Evolutionary conservation across 352 stramenopile species (phyloP), one percentile per base, ranked within the genome.

Genomic region (Pythium biforme): DNA sequence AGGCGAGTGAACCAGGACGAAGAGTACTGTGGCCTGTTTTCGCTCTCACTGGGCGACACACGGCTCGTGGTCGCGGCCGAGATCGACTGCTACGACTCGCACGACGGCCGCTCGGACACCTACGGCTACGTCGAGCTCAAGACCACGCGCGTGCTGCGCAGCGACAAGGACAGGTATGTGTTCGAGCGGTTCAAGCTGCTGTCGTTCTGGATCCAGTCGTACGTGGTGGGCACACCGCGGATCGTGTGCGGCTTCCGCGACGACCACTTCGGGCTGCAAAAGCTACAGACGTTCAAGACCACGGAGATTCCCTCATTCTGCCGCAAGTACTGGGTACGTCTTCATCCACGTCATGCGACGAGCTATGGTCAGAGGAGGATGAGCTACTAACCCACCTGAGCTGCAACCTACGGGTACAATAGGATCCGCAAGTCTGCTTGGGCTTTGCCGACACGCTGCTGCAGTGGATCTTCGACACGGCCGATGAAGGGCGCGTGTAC

Each of bases 181-280:
- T 93, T 93, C 43, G 84, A 93, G 60, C 75, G 81, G 12, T 93
- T 86, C 68, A 93, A 93, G 59, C 55, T 90, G 41, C 62, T 93
- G 7, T 78, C 80, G n/a, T 91, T 91, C 62, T 93, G 84, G 84
- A 91, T 93, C 59, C 84, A 93, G 67, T 93, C 84, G 31, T 93
- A 86, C 37, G 34, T 93, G 20, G 81, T 90, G 14, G 84, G 84
- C 8, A 84, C 81, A 10, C 80, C 80, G 12, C 78, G 69, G 40
- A 89, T 93, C 54, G 78, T 90, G 39, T 90, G 77, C 29, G 84
- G 78, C 31, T 93, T 93, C 64, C 80, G 84, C 40, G 66, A 79
- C 53, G 80, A 90, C 46, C 56, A 75, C 8, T 93, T 89, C 55
- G 37, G 74, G 47, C 64, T 91, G 20, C 54, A 64, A 17, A 91